These are phyloP conservation scores for Tetraselmis chui DNA, from an alignment of 139 green algal genomes.

Conservation along the genomic window DNA sequence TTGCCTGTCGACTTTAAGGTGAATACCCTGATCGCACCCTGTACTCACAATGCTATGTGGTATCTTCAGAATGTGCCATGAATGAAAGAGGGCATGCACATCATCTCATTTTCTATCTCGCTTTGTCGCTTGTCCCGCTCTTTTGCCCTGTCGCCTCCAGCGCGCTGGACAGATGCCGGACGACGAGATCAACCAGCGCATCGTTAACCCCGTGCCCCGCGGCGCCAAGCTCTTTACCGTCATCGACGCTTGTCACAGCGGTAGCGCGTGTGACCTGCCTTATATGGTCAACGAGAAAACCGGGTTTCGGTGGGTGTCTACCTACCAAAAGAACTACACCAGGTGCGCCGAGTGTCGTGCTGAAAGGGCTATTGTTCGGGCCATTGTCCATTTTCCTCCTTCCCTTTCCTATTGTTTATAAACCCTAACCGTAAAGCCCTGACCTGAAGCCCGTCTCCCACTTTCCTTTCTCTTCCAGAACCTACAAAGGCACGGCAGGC, in stretches of 20 bases:
- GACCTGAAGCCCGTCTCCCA: constrained; percentile 1
- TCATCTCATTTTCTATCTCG: constrained; percentile 3
- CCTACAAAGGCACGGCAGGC: constrained; percentile 18
- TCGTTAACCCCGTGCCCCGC: constrained; percentile 19
- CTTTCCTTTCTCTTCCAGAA: no score
- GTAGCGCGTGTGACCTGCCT: constrained; percentile 24
- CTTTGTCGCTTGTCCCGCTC: no score
- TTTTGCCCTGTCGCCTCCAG: not conserved
- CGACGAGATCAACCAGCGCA: constrained; percentile 25
- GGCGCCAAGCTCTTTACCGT: constrained; percentile 21
- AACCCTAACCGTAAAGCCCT: no score
- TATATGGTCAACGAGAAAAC: constrained; percentile 8
- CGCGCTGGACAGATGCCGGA: constrained; percentile 19
- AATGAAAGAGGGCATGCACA: not conserved
- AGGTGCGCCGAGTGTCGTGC: no score
- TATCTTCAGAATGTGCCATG: not conserved
- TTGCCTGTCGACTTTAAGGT: constrained; percentile 2
- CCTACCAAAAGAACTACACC: not conserved
- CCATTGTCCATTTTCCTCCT: no score
- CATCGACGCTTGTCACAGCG: constrained; percentile 32
- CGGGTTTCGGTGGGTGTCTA: not conserved
- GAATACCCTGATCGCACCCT: not conserved
- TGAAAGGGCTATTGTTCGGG: no score
- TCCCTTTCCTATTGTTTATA: no score
- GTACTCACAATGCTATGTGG: no score